Evolutionary conservation across 192 early-diverging fungal species (phyloP).

Genomic region (Helicostylum pulchrum): DNA sequence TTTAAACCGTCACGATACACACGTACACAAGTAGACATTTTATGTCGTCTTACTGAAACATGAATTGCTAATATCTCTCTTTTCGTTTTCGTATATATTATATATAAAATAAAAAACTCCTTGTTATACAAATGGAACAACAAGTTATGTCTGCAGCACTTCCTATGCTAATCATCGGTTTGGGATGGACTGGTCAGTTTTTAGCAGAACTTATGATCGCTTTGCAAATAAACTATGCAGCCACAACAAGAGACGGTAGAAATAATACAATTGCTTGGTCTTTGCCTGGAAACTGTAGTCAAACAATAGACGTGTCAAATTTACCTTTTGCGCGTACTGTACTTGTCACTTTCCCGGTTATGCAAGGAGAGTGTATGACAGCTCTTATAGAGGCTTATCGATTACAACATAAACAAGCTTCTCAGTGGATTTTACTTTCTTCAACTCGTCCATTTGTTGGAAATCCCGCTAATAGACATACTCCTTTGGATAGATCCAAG

Average conservation of each 20-base stretch:
- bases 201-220: slow-evolving; percentile 9
- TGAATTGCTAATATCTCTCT: no score
- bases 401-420: neutral
- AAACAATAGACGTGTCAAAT: slow-evolving; percentile 29
- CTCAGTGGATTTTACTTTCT: slow-evolving; percentile 35
- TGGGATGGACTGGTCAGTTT: slow-evolving; percentile 36
- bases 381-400: slow-evolving; percentile 40
- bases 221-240: slow-evolving; percentile 19
- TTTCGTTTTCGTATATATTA: no score
- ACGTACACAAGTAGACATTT: no score
- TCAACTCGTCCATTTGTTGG: slow-evolving; percentile 33
- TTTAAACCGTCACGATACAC: no score
- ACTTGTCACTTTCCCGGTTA: slow-evolving; percentile 59
- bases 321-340: slow-evolving; percentile 51
- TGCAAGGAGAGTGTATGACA: slow-evolving; percentile 22
- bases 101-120: no score
- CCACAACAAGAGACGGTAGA: slow-evolving; percentile 45
- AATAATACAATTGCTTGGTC: slow-evolving; percentile 50
- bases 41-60: no score
- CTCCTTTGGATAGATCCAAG: slow-evolving; percentile 27
- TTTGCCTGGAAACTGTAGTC: slow-evolving; percentile 21
- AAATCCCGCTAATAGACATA: slow-evolving; percentile 35
- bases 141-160: slow-evolving; percentile 19
- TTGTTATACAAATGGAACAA: slow-evolving; percentile 11
- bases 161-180: slow-evolving; percentile 29